Percentiles rank a stretch among this genome's conserved stretches.
Conservation (phyloP, 2,329 filamentous ascomycete genomes). For the Ceratocystis diversiconidia region DNA sequence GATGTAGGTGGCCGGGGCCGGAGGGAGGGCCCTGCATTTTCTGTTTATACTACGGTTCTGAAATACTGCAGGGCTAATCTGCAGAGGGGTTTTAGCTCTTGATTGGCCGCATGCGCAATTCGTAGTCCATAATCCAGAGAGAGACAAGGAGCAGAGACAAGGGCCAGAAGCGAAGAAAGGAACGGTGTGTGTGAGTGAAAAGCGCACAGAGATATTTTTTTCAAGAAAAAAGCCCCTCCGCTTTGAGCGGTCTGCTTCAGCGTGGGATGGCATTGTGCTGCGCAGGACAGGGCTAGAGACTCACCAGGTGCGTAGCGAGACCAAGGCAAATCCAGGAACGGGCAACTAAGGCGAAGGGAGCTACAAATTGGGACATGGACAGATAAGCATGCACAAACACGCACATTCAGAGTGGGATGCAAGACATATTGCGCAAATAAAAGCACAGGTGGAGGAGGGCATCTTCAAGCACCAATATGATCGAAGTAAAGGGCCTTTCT, state of each 20-base stretch:
- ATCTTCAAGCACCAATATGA: background rate
- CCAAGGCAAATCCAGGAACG: background rate
- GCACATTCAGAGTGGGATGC: background rate
- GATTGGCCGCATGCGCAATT: slow-evolving; percentile 17
- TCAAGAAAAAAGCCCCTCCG: too few relatives aligned
- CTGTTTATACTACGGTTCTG: background rate
- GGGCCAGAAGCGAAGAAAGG: background rate
- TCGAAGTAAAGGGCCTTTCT: slow-evolving; percentile 5
- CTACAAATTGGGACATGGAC: background rate
- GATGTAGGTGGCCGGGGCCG: background rate
- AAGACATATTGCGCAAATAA: background rate
- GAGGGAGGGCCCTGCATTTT: slow-evolving; percentile 6
- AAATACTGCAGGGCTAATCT: too few relatives aligned
- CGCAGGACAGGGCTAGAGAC: too few relatives aligned
- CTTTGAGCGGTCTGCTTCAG: too few relatives aligned
- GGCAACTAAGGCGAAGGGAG: background rate
- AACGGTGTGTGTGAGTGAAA: background rate
- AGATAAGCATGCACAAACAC: background rate
- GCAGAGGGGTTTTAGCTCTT: slow-evolving; percentile 3
- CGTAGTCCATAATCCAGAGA: too few relatives aligned
- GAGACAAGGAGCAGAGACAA: background rate
- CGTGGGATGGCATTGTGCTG: too few relatives aligned
- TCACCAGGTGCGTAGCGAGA: too few relatives aligned
- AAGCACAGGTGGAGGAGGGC: background rate
- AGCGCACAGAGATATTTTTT: background rate